Evolutionary conservation across 495 filamentous ascomycete genomes (phyloP).

Genomic region (Rhizodiscina lignyota): DNA sequence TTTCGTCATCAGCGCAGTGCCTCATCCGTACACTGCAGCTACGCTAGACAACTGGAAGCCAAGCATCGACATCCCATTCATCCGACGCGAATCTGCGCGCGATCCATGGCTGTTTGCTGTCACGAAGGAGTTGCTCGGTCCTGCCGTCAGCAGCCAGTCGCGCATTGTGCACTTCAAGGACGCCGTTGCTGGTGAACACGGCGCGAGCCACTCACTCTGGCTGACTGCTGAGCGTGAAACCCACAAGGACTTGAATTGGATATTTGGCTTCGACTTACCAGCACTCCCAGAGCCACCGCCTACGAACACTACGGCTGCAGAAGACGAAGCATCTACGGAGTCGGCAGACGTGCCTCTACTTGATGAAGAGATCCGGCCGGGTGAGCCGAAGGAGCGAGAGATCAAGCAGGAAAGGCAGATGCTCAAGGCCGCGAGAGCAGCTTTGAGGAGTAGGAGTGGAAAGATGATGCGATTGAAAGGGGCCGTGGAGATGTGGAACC

Average conservation of each 20-base stretch:
- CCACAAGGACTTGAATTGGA: conserved; percentile 61
- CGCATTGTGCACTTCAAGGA: conserved; percentile 68
- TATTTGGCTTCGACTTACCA: conserved; percentile 75
- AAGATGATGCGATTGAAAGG: conserved; percentile 27
- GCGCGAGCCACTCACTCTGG: conserved; percentile 51
- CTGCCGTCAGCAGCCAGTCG: conserved; percentile 38
- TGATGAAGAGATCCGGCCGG: conserved; percentile 21
- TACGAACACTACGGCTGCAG: conserved; percentile 1
- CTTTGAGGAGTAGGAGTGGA: conserved; percentile 27
- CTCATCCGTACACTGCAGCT: conserved; percentile 74
- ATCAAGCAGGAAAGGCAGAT: conserved; percentile 9
- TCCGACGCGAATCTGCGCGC: conserved; percentile 51
- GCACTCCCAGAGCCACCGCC: conserved; percentile 19
- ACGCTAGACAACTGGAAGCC: conserved; percentile 31
- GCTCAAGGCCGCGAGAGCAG: conserved; percentile 20
- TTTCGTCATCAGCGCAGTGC: conserved; percentile 74
- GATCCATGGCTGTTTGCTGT: conserved; percentile 64
- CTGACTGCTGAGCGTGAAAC: conserved; percentile 53
- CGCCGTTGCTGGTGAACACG: conserved; percentile 49
- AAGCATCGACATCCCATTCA: conserved; percentile 39
- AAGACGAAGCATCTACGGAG: background rate
- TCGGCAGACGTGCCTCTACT: conserved; percentile 27
- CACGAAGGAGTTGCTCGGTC: conserved; percentile 51
- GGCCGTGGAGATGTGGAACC: conserved; percentile 78
- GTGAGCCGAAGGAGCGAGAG: conserved; percentile 37